phyloP scores from a whole-genome alignment of 2,329 filamentous ascomycete genomes.

The Pseudogymnoascus sp. region DNA sequence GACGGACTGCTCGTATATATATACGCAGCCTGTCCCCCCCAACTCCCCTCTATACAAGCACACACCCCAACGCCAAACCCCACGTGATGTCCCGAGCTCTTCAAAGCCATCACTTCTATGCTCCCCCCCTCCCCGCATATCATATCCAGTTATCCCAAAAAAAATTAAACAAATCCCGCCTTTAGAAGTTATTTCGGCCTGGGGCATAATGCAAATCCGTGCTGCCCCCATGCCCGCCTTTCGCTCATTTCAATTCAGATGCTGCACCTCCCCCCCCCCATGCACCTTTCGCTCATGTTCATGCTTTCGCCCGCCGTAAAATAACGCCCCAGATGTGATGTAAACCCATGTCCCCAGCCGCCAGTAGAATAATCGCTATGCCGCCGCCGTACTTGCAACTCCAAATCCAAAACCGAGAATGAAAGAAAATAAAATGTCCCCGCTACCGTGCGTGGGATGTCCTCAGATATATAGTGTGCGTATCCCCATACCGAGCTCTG shows the following conservation, averaged over 20 bases:
- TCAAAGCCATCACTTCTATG: conserved; percentile 10
- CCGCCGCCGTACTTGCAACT: not conserved
- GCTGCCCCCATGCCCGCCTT: not conserved
- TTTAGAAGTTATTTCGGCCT: not conserved
- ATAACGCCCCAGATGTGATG: not conserved
- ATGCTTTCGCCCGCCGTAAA: not conserved
- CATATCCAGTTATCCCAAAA: not conserved
- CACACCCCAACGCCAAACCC: conserved; percentile 1
- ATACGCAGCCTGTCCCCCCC: not conserved
- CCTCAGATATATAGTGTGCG: conserved; percentile 11
- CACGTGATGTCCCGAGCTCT: conserved; percentile 9
- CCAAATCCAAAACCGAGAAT: conserved; percentile 5
- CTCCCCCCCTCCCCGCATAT: not conserved
- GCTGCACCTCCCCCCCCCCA: not conserved
- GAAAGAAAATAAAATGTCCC: not conserved
- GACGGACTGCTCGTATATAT: not conserved
- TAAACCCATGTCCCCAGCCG: not conserved
- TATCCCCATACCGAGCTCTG: conserved; percentile 7
- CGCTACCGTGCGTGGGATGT: not conserved
- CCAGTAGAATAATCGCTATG: not conserved
- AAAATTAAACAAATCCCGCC: not conserved
- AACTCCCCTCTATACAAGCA: not conserved
- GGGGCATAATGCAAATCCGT: not conserved
- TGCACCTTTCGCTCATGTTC: not conserved
- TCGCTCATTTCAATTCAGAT: conserved; percentile 1